A percentile compares a stretch with the other conserved stretches of the same genome.
Evolutionary conservation across 345 rosid species (phyloP).

Genomic region (Anacardium occidentale): DNA sequence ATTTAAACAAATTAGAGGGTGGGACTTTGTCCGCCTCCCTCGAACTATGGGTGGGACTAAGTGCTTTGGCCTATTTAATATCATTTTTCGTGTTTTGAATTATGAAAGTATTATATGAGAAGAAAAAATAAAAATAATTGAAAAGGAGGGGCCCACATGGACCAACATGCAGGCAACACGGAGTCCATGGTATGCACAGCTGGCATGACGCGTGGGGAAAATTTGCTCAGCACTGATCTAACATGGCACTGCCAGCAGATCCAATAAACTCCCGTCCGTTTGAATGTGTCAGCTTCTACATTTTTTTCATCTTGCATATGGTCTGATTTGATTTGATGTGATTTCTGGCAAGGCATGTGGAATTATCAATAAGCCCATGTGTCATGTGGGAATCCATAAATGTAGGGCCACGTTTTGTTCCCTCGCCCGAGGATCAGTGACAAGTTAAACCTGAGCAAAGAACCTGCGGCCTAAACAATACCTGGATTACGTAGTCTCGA

Average conservation of each 20-base stretch:
- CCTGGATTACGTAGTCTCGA: too few species aligned
- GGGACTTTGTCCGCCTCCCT: too few species aligned
- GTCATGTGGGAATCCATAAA: neutral
- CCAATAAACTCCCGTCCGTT: neutral
- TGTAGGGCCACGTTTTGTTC: constrained; percentile 7
- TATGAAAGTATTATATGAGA: too few species aligned
- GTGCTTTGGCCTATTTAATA: too few species aligned
- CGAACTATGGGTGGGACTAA: too few species aligned
- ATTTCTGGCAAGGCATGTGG: neutral
- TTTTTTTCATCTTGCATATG: neutral
- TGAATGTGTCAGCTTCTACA: constrained; percentile 8
- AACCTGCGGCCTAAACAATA: too few species aligned
- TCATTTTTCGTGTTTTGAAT: too few species aligned
- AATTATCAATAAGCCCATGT: neutral
- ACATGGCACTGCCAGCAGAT: neutral
- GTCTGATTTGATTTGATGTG: too few species aligned
- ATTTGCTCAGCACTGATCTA: too few species aligned
- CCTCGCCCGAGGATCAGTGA: neutral
- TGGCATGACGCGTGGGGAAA: constrained; percentile 37
- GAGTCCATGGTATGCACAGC: constrained; percentile 25
- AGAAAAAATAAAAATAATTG: too few species aligned
- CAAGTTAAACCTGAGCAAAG: neutral
- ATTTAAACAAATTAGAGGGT: too few species aligned
- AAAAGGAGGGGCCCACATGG: neutral
- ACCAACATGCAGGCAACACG: constrained; percentile 5